These are phyloP conservation scores for Aureobasidium vineae DNA, from an alignment of 2,329 filamentous ascomycete genomes.

Conservation along the genomic window DNA sequence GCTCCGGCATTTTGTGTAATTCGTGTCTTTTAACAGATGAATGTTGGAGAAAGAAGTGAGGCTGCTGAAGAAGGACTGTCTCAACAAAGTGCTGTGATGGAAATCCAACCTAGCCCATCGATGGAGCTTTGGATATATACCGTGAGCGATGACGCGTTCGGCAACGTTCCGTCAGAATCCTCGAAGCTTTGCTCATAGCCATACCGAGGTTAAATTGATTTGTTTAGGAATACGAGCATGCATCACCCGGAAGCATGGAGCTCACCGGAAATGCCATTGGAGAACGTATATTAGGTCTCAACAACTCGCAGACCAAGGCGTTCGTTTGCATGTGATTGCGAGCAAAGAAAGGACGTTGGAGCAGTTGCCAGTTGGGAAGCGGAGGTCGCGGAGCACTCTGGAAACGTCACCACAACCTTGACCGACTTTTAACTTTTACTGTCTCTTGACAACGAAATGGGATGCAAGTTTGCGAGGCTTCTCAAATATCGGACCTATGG, in stretches of 20 bases:
- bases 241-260: neutral
- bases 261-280: neutral
- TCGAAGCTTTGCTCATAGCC: neutral
- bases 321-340: neutral
- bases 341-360: neutral
- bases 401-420: too few species aligned
- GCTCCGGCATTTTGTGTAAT: neutral
- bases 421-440: too few species aligned
- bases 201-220: neutral
- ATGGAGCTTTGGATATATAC: neutral
- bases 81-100: neutral
- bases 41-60: too few species aligned
- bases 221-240: neutral
- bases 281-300: neutral
- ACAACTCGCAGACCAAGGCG: neutral
- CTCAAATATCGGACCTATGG: too few species aligned
- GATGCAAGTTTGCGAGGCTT: too few species aligned
- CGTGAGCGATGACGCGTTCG: slow-evolving; percentile 1
- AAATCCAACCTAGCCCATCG: neutral
- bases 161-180: neutral
- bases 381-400: neutral
- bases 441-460: too few species aligned
- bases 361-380: neutral
- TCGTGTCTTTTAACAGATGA: neutral
- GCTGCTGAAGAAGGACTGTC: neutral